These are phyloP conservation scores for Reticulascus tulasneorum DNA, from an alignment of 2,329 filamentous ascomycete genomes.

Conservation along the genomic window DNA sequence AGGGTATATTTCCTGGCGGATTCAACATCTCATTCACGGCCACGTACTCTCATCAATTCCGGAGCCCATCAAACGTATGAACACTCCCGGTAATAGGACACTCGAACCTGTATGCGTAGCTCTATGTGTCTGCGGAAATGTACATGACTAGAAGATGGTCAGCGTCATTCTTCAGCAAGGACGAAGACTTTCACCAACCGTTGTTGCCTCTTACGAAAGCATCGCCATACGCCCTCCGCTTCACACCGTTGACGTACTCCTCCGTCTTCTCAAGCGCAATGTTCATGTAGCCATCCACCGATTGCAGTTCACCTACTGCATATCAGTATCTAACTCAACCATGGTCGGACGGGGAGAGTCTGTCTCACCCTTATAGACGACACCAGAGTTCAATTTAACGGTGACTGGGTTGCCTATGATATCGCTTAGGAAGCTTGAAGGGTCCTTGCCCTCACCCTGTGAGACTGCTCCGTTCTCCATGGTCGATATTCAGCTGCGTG, in stretches of 20 bases:
- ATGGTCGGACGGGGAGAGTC: no score
- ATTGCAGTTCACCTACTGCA: slow-evolving; percentile 81
- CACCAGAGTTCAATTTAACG: slow-evolving; percentile 97
- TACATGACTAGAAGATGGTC: slow-evolving; percentile 56
- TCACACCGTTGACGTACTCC: slow-evolving; percentile 82
- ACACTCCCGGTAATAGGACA: no score
- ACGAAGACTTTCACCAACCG: slow-evolving; percentile 50
- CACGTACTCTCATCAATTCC: background rate
- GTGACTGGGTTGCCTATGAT: slow-evolving; percentile 93
- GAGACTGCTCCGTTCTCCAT: slow-evolving; percentile 73
- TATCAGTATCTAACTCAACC: no score
- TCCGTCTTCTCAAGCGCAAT: slow-evolving; percentile 95
- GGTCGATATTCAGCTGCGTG: slow-evolving; percentile 13
- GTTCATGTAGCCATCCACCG: slow-evolving; percentile 99
- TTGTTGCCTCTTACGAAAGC: slow-evolving; percentile 96
- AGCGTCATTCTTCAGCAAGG: slow-evolving; percentile 8
- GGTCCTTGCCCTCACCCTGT: slow-evolving; percentile 77
- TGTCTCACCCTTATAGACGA: slow-evolving; percentile 84
- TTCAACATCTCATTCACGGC: background rate
- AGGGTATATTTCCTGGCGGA: slow-evolving; percentile 12
- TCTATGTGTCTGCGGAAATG: slow-evolving; percentile 58
- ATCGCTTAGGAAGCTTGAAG: slow-evolving; percentile 86
- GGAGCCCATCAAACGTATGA: background rate
- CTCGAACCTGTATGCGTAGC: background rate
- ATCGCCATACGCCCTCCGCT: slow-evolving; percentile 83